phyloP scores from a whole-genome alignment of 2,329 filamentous ascomycete genomes.

The Fusarium sarcochroum region DNA sequence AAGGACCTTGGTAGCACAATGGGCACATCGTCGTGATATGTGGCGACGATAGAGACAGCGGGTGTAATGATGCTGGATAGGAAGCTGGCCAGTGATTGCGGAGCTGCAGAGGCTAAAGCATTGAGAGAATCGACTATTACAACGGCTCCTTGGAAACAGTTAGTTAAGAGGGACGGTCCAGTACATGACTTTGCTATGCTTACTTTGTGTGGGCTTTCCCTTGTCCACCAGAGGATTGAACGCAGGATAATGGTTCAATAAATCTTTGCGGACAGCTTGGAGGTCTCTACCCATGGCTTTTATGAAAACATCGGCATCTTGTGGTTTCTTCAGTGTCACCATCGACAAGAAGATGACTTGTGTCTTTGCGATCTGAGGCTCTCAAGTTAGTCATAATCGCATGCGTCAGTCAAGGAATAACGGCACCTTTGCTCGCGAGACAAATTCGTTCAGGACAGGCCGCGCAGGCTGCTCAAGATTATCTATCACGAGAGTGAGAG shows the following conservation, averaged over 20 bases:
- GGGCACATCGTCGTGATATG: slow-evolving; percentile 88
- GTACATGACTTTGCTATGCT: slow-evolving; percentile 40
- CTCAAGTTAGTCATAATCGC: slow-evolving; percentile 9
- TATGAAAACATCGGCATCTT: slow-evolving; percentile 77
- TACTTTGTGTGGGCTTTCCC: slow-evolving; percentile 60
- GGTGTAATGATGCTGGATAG: slow-evolving; percentile 78
- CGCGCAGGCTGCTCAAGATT: slow-evolving; percentile 84
- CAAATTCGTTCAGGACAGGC: slow-evolving; percentile 80
- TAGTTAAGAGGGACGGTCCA: slow-evolving; percentile 7
- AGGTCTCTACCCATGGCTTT: slow-evolving; percentile 72
- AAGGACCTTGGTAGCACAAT: slow-evolving; percentile 60
- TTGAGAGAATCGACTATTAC: slow-evolving; percentile 87
- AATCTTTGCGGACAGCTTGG: slow-evolving; percentile 70
- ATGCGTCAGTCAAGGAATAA: neutral
- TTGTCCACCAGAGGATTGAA: slow-evolving; percentile 55
- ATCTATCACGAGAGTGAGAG: slow-evolving; percentile 89
- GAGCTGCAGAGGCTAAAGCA: slow-evolving; percentile 68
- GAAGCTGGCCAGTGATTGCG: slow-evolving; percentile 74
- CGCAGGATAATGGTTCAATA: slow-evolving; percentile 65
- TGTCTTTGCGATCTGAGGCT: slow-evolving; percentile 69
- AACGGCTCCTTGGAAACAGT: slow-evolving; percentile 70
- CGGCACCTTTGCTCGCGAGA: slow-evolving; percentile 78
- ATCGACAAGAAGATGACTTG: slow-evolving; percentile 85
- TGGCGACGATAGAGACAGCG: slow-evolving; percentile 78
- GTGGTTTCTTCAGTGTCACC: slow-evolving; percentile 76